Evolutionary conservation across 2,329 filamentous ascomycete species (phyloP).

Genomic region (Fusarium sp.): DNA sequence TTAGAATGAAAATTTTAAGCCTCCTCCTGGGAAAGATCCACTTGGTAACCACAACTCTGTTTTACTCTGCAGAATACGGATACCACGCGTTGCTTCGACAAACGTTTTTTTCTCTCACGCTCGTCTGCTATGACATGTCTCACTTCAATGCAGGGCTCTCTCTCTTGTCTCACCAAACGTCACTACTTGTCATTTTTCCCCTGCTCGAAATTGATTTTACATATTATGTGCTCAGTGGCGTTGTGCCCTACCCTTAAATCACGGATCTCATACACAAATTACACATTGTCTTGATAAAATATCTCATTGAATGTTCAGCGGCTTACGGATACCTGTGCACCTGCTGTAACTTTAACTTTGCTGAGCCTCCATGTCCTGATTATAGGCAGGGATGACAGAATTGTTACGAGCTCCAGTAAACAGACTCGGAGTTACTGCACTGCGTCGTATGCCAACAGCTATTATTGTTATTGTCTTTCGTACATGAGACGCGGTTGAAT

Average conservation of each 20-base stretch:
- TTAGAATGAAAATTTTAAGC: conserved; percentile 27
- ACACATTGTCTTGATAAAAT: neutral
- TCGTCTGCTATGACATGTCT: conserved; percentile 29
- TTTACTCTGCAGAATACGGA: neutral
- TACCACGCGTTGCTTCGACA: conserved; percentile 22
- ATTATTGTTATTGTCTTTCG: neutral
- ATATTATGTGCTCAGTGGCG: conserved; percentile 30
- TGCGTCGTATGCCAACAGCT: conserved; percentile 1
- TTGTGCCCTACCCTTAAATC: conserved; percentile 31
- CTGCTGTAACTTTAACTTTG: neutral
- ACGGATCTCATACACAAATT: conserved; percentile 15
- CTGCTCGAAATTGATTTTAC: conserved; percentile 3
- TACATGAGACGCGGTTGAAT: conserved; percentile 1
- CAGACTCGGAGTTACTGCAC: conserved; percentile 17
- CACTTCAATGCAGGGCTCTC: conserved; percentile 22
- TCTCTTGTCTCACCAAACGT: conserved; percentile 7
- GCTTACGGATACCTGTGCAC: neutral
- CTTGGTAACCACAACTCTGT: conserved; percentile 5
- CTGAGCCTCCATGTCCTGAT: conserved; percentile 4
- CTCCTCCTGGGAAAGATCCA: conserved; percentile 26
- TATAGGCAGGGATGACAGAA: conserved; percentile 19
- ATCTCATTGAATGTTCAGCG: neutral
- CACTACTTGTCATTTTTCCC: conserved; percentile 3
- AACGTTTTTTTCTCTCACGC: conserved; percentile 1
- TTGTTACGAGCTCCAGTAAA: conserved; percentile 14